Conservation (phyloP, 192 early-diverging fungal species). For the Glomus cerebriforme region DNA sequence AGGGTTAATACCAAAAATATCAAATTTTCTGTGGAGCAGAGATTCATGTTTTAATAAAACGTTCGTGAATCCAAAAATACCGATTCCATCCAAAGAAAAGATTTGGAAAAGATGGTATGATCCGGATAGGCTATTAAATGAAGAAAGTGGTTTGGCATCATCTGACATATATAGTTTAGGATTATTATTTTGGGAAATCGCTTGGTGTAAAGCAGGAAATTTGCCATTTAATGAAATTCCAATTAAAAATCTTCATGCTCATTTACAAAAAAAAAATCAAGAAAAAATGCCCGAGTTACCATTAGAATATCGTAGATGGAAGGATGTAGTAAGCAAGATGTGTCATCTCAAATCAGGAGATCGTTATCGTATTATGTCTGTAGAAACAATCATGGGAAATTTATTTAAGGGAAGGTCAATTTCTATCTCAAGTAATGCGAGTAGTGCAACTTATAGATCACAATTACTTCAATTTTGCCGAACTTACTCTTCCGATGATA, state of each 20-base stretch:
- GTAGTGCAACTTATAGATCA: no score
- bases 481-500: no score
- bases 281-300: not conserved
- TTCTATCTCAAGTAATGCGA: no score
- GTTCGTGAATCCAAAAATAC: not conserved
- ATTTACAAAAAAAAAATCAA: not conserved
- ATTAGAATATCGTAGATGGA: not conserved
- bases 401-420: not conserved
- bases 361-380: not conserved
- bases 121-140: not conserved
- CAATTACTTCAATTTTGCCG: no score
- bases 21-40: not conserved
- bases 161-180: not conserved
- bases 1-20: not conserved
- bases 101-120: not conserved
- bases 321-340: not conserved
- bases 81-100: not conserved
- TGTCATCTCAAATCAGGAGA: not conserved
- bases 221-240: not conserved
- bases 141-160: not conserved
- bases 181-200: not conserved
- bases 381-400: not conserved
- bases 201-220: not conserved
- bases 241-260: not conserved
- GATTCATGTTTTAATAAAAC: not conserved